Evolutionary conservation across 2,329 filamentous ascomycete genomes (phyloP), one percentile per base, ranked within the genome.

Genomic region (Lasiodiplodia sp.): DNA sequence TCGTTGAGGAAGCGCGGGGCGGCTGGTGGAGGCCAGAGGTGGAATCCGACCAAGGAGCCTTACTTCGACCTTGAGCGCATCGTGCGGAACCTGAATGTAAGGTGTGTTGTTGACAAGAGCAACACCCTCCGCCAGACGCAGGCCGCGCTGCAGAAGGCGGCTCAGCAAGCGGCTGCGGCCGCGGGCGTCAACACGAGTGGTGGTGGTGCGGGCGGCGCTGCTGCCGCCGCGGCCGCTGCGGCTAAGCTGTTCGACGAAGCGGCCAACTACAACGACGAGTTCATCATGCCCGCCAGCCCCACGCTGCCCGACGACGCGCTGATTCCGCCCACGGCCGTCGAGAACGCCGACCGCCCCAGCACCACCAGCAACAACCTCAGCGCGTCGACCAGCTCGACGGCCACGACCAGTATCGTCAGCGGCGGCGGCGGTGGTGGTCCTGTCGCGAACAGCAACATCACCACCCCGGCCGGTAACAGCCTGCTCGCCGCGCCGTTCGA

Each of bases 141-240:
- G 40, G 66, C 62, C 25, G 66, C 62, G 28, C 23, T 58, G 16
- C 63, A 71, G 10, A 72, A 75, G 14, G 62, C 71, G 40, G 38
- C 23, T 6, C 38, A 25, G 38, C 58, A 47, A 3, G 58, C 57
- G 12, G 21, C 76, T 72, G 68, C 56, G 2, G 37, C 37, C 76
- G 78, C 8, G 75, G 23, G 49, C 12, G n/a, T 10, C 49, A 14
- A n/a, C n/a, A 1, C 2, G 21, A 14, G 49, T 6, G 75, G 76
- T 62, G 76, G 73, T 2, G 77, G 78, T 0, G 76, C 78, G 3
- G 77, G 77, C 53, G 76, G 77, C 10, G 75, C 76, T 18, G 73
- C 73, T 2, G 72, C 75, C 3, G 75, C 25, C 11, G 37, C 18
- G n/a, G 55, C 21, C n/a, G 49, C 49, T 2, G 56, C 66, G 4